Evolutionary conservation across 768 basidiomycete species (phyloP).

Genomic region (Gloeopeniophorella convolvens): DNA sequence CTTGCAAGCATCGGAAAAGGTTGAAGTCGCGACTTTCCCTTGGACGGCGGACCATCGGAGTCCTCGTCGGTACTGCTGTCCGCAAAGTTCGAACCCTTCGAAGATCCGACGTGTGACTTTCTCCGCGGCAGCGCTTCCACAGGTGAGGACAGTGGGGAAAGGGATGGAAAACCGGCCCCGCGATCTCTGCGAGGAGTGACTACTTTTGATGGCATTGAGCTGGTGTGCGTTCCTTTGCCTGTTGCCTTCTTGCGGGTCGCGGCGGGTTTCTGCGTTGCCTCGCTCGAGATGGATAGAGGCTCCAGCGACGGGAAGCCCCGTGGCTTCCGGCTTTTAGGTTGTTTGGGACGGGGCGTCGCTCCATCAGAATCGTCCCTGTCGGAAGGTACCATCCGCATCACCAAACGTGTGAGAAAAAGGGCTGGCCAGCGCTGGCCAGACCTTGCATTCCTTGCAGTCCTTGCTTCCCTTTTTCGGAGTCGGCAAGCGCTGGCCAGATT

Average conservation of each 20-base stretch:
- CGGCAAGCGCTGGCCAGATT: no score
- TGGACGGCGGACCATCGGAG: not conserved
- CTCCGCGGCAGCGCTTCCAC: not conserved
- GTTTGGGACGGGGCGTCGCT: slow-evolving; percentile 13
- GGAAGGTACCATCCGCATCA: no score
- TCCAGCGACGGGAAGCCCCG: slow-evolving; percentile 2
- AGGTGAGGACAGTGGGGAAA: slow-evolving; percentile 19
- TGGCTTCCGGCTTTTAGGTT: not conserved
- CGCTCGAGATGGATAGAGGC: slow-evolving; percentile 7
- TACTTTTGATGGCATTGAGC: not conserved
- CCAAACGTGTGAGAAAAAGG: no score
- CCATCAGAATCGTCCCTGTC: slow-evolving; percentile 3
- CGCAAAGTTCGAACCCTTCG: not conserved
- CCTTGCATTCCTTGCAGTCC: no score
- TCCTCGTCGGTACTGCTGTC: slow-evolving; percentile 3
- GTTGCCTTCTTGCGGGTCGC: not conserved
- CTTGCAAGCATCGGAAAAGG: slow-evolving; percentile 18
- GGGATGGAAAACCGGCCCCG: slow-evolving; percentile 12
- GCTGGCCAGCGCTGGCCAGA: no score
- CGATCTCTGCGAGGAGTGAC: slow-evolving; percentile 1
- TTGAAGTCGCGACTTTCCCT: slow-evolving; percentile 4
- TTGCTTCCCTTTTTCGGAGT: no score
- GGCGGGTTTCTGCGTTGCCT: not conserved
- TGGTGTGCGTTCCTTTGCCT: not conserved
- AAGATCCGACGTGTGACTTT: not conserved